Conservation (phyloP, 805 yeast species). For the Ogataea paraovalis region DNA sequence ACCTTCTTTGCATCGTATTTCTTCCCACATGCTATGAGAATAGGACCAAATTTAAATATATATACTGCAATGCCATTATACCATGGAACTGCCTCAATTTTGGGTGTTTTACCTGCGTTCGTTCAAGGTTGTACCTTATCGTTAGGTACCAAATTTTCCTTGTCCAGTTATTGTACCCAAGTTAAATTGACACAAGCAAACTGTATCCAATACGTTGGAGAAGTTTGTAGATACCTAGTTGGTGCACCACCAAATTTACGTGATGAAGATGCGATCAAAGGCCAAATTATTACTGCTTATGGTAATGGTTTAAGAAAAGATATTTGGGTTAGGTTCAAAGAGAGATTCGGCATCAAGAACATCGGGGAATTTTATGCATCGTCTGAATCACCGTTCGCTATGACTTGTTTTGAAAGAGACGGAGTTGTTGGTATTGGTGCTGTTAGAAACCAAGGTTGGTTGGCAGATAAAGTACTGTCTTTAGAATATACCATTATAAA, state of each 20-base stretch:
- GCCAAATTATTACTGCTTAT: slow-evolving; percentile 59
- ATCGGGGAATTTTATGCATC: slow-evolving; percentile 93
- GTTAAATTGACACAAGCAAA: slow-evolving; percentile 68
- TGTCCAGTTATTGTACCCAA: slow-evolving; percentile 87
- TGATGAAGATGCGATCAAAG: slow-evolving; percentile 23
- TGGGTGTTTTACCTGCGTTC: slow-evolving; percentile 68
- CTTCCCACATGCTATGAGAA: slow-evolving; percentile 65
- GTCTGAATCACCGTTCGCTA: slow-evolving; percentile 87
- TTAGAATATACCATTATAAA: slow-evolving; percentile 58
- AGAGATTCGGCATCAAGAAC: slow-evolving; percentile 66
- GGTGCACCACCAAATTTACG: slow-evolving; percentile 40
- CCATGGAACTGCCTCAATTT: slow-evolving; percentile 88
- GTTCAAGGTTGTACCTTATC: slow-evolving; percentile 71
- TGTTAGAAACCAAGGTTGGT: slow-evolving; percentile 74
- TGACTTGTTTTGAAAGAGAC: slow-evolving; percentile 65
- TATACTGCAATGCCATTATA: slow-evolving; percentile 94
- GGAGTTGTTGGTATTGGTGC: slow-evolving; percentile 74
- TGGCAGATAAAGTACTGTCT: slow-evolving; percentile 55
- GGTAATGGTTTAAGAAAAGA: slow-evolving; percentile 92
- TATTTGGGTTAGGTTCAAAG: slow-evolving; percentile 79
- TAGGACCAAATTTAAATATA: slow-evolving; percentile 51
- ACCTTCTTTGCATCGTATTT: slow-evolving; percentile 64
- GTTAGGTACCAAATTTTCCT: slow-evolving; percentile 75
- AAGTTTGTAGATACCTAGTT: slow-evolving; percentile 81
- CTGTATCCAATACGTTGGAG: slow-evolving; percentile 91